Evolutionary conservation across 225 moss, liverwort and hornwort genomes (phyloP).

Genomic region (Pseudisothecium myosuroides): DNA sequence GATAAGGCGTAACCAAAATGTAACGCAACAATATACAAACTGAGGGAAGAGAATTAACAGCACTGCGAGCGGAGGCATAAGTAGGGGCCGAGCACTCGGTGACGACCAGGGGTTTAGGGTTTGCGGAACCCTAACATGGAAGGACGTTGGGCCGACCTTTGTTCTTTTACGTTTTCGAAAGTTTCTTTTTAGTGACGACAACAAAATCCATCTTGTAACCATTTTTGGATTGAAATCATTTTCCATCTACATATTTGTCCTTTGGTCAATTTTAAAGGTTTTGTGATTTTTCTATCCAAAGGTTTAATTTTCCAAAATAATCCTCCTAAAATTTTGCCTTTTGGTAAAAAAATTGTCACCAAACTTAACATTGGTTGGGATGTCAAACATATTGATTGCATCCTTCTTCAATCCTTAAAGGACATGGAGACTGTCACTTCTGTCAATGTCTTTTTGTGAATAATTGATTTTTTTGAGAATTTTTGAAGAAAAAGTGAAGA

Average conservation of each 20-base stretch:
- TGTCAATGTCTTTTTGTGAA: too few species aligned
- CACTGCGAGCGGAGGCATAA: not conserved
- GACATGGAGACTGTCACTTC: too few species aligned
- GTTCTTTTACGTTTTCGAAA: not conserved
- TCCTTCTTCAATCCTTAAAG: not conserved
- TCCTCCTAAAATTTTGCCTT: not conserved
- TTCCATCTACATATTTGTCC: too few species aligned
- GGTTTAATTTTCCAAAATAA: not conserved
- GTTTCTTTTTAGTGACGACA: not conserved
- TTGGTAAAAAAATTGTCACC: not conserved
- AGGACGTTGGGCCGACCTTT: not conserved
- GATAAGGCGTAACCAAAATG: not conserved
- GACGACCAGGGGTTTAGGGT: not conserved
- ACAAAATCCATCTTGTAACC: not conserved
- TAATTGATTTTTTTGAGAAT: too few species aligned
- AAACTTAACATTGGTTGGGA: not conserved
- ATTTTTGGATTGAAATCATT: not conserved
- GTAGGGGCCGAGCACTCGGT: not conserved
- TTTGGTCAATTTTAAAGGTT: too few species aligned
- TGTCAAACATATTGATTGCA: not conserved
- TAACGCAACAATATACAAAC: fast-evolving
- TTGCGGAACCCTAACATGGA: not conserved
- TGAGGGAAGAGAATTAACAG: too few species aligned
- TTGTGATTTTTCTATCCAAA: not conserved
- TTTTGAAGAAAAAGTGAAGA: too few species aligned